Evolutionary conservation across 2,329 filamentous ascomycete genomes (phyloP).

Genomic region (Thyridium curvatum): DNA sequence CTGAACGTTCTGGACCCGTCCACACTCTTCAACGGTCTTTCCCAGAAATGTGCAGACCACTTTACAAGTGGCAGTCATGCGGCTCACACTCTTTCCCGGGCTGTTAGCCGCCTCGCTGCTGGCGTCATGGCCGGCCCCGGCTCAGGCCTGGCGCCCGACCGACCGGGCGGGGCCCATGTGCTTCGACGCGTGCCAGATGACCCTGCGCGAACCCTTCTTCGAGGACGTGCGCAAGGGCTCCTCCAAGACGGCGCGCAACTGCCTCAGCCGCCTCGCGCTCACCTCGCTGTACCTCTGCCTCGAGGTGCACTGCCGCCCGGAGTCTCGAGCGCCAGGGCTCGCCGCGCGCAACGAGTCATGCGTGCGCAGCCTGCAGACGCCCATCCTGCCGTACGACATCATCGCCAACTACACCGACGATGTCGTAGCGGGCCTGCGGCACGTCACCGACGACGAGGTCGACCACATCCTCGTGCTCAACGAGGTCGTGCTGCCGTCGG

Average conservation of each 20-base stretch:
- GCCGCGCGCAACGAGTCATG: constrained; percentile 28
- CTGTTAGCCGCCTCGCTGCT: neutral
- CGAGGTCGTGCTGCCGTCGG: constrained; percentile 26
- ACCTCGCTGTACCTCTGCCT: constrained; percentile 31
- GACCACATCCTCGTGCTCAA: constrained; percentile 8
- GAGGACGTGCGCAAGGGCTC: constrained; percentile 16
- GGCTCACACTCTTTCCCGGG: neutral
- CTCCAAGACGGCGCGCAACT: constrained; percentile 14
- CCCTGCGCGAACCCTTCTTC: constrained; percentile 21
- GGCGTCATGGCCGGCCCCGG: neutral
- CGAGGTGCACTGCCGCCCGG: constrained; percentile 23
- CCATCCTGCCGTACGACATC: constrained; percentile 26
- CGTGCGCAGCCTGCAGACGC: constrained; percentile 7
- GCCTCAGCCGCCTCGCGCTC: constrained; percentile 19
- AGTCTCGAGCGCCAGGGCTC: constrained; percentile 15
- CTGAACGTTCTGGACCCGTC: no score
- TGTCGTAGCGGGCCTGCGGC: constrained; percentile 20
- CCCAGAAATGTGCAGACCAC: no score
- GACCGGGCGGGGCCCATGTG: constrained; percentile 11
- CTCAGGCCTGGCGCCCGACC: neutral
- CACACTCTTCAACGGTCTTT: neutral
- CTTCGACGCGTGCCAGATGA: constrained; percentile 23
- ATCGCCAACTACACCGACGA: constrained; percentile 25
- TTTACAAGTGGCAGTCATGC: no score
- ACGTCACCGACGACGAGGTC: constrained; percentile 20